A percentile compares a stretch with the other conserved stretches of the same genome.
These are phyloP conservation scores for Backusella tuberculispora DNA, from an alignment of 192 early-diverging fungal species.

Conservation along the genomic window DNA sequence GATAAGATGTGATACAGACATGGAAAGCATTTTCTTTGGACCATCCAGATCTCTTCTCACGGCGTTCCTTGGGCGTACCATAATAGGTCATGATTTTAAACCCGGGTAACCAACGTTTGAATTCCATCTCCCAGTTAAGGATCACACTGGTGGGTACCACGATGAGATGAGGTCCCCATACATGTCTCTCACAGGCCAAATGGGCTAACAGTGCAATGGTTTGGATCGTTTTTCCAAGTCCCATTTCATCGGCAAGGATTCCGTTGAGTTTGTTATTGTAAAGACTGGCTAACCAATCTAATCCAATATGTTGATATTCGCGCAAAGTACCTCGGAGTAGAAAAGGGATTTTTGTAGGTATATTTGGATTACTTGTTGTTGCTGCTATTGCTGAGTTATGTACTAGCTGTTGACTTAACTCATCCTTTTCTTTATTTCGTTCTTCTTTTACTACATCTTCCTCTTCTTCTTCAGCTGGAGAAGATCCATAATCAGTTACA, in stretches of 20 bases:
- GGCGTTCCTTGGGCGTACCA: conserved; percentile 68
- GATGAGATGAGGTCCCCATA: conserved; percentile 73
- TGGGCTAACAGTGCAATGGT: conserved; percentile 71
- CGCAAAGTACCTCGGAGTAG: conserved; percentile 72
- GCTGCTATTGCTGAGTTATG: conserved; percentile 31
- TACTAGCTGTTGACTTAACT: neutral
- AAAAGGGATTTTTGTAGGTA: conserved; percentile 58
- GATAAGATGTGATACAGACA: conserved; percentile 69
- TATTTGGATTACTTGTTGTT: conserved; percentile 46
- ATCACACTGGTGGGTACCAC: conserved; percentile 80
- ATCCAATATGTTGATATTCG: conserved; percentile 88
- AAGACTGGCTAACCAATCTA: conserved; percentile 89
- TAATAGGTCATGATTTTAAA: conserved; percentile 81
- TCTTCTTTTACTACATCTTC: conserved; percentile 13
- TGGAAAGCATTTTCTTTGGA: conserved; percentile 62
- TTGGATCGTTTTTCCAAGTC: conserved; percentile 68
- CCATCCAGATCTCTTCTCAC: conserved; percentile 62
- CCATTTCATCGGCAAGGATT: conserved; percentile 73
- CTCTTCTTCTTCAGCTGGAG: conserved; percentile 9
- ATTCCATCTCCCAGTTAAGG: conserved; percentile 80
- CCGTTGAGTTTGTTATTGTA: conserved; percentile 85
- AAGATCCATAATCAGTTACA: conserved; percentile 39
- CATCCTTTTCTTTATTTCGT: neutral
- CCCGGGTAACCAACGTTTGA: conserved; percentile 71
- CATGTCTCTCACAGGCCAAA: conserved; percentile 61